Conservation (phyloP, 2,329 filamentous ascomycete genomes). For the Fusarium bactridioides region DNA sequence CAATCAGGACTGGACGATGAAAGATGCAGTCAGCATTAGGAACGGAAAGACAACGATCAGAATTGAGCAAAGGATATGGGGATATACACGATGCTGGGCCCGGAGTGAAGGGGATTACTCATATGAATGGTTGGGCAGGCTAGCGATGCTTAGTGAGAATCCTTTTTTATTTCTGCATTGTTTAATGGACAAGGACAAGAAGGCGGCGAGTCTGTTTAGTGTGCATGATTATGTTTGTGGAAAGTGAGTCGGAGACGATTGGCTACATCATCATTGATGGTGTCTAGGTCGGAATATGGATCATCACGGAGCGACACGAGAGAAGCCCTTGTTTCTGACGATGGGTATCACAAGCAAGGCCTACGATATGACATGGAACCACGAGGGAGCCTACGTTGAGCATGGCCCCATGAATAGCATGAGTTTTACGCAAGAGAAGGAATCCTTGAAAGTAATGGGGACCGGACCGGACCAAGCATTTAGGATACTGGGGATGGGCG, state of each 20-base stretch:
- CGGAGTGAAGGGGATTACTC: conserved; percentile 22
- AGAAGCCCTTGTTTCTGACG: not conserved
- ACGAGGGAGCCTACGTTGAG: not conserved
- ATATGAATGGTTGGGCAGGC: conserved; percentile 28
- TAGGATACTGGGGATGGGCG: conserved; percentile 4
- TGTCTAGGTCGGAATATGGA: not conserved
- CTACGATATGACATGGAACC: not conserved
- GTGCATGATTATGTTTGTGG: conserved; percentile 13
- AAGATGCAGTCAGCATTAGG: not conserved
- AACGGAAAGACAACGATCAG: not conserved
- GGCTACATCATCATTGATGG: not conserved
- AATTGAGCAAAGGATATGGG: not conserved
- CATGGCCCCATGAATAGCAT: not conserved
- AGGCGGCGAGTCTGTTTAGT: conserved; percentile 30
- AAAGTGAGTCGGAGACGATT: not conserved
- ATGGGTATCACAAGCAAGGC: not conserved
- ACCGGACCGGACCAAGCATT: conserved; percentile 5
- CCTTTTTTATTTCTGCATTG: conserved; percentile 32
- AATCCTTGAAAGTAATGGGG: conserved; percentile 1
- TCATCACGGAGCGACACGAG: conserved; percentile 15
- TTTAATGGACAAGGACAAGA: conserved; percentile 21
- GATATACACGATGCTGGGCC: not conserved
- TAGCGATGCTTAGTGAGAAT: conserved; percentile 36
- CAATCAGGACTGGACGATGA: not conserved
- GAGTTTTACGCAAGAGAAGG: conserved; percentile 20